Conservation (phyloP, 202 grass and related monocot species). For the Setaria viridis region DNA sequence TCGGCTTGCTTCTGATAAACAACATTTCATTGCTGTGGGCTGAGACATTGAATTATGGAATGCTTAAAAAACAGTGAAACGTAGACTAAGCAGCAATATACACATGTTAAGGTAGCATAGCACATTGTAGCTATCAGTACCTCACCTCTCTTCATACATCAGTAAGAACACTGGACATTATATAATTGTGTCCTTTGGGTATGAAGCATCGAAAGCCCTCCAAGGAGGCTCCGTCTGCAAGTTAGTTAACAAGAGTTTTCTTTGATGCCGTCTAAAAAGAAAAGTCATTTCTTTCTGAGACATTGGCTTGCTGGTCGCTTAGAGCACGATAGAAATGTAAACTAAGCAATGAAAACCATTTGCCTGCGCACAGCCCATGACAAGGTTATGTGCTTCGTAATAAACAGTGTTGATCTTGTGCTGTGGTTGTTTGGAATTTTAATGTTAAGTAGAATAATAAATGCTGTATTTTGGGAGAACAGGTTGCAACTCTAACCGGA, state of each 20-base stretch:
- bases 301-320: constrained; percentile 24
- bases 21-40: constrained; percentile 21
- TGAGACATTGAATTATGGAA: constrained; percentile 22
- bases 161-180: not conserved
- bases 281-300: constrained; percentile 25
- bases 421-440: not conserved
- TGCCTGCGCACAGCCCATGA: not conserved
- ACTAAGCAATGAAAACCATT: constrained; percentile 25
- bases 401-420: not conserved
- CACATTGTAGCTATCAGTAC: not conserved
- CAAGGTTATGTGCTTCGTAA: not conserved
- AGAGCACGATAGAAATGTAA: constrained; percentile 32
- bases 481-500: constrained; percentile 87
- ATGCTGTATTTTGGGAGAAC: constrained; percentile 29
- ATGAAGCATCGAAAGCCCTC: not conserved
- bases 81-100: constrained; percentile 10
- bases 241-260: not conserved
- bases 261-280: not conserved
- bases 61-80: constrained; percentile 34
- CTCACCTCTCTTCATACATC: not conserved
- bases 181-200: not conserved
- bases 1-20: constrained; percentile 21
- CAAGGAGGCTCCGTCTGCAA: not conserved
- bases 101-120: not conserved
- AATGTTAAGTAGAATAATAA: not conserved